These are phyloP conservation scores for Beauveria scarabaeidicola DNA, from an alignment of 2,329 filamentous ascomycete species.

Conservation along the genomic window DNA sequence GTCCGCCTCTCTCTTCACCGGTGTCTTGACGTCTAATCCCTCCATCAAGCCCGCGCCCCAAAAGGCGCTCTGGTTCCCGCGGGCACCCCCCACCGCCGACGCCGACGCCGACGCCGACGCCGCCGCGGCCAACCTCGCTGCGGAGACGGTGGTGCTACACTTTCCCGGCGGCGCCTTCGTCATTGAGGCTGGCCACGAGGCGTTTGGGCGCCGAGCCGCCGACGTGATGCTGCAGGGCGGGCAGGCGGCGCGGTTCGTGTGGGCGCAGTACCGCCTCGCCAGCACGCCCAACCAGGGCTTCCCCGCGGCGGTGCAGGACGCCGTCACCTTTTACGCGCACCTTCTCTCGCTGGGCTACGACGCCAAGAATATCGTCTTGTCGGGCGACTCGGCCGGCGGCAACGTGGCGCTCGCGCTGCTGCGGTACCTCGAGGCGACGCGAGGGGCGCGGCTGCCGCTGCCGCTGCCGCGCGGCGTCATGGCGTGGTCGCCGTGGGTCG, in stretches of 20 bases:
- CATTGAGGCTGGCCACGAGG: conserved; percentile 20
- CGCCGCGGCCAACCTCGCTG: background rate
- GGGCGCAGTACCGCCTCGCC: conserved; percentile 23
- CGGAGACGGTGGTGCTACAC: conserved; percentile 18
- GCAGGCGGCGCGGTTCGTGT: conserved; percentile 16
- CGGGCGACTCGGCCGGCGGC: conserved; percentile 24
- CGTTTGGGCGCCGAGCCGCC: conserved; percentile 18
- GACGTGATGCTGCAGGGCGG: conserved; percentile 16
- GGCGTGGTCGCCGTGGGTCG: conserved; percentile 9
- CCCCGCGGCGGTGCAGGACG: conserved; percentile 23
- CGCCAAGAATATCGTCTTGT: conserved; percentile 19
- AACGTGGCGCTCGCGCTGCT: conserved; percentile 22
- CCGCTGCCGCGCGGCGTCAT: conserved; percentile 6
- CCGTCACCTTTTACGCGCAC: conserved; percentile 21
- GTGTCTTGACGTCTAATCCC: background rate
- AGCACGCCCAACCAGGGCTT: conserved; percentile 17
- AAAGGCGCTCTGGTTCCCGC: conserved; percentile 8
- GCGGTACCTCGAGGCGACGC: conserved; percentile 17
- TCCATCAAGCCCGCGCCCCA: background rate
- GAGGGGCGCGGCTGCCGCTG: background rate
- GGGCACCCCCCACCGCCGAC: background rate
- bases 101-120: too few species aligned
- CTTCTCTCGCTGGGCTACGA: conserved; percentile 18
- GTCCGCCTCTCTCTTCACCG: background rate
- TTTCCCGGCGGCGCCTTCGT: conserved; percentile 24